Evolutionary conservation across 805 yeast genomes (phyloP).

Genomic region (Sugiyamaella chiloensis): DNA sequence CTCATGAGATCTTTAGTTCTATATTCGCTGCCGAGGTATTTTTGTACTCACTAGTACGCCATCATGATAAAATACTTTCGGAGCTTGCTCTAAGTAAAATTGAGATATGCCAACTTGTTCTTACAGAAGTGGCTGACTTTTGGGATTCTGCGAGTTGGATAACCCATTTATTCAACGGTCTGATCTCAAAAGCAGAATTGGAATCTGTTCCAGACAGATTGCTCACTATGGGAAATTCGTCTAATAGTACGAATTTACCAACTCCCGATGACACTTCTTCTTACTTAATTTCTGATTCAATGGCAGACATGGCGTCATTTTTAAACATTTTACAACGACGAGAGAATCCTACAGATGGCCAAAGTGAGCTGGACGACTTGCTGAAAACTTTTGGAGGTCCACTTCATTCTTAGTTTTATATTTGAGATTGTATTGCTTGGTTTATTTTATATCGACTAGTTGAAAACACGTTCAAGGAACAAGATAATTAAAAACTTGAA

Average conservation of each 20-base stretch:
- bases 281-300: background rate
- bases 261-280: background rate
- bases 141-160: slow-evolving; percentile 22
- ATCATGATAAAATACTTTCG: background rate
- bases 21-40: slow-evolving; percentile 12
- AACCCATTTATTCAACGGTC: slow-evolving; percentile 3
- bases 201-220: background rate
- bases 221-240: background rate
- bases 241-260: background rate
- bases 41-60: background rate
- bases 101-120: slow-evolving; percentile 16
- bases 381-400: background rate
- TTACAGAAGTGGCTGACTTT: slow-evolving; percentile 15
- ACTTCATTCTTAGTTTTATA: background rate
- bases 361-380: background rate
- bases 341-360: background rate
- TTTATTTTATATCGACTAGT: too few species aligned
- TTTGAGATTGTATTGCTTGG: background rate
- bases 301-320: slow-evolving; percentile 1
- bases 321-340: background rate
- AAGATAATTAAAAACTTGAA: too few species aligned
- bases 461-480: too few species aligned
- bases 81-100: slow-evolving; percentile 9
- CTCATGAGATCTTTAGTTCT: slow-evolving; percentile 15
- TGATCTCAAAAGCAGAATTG: background rate